phyloP scores from a whole-genome alignment of 2,329 filamentous ascomycete genomes.

The Exophiala viscosa region DNA sequence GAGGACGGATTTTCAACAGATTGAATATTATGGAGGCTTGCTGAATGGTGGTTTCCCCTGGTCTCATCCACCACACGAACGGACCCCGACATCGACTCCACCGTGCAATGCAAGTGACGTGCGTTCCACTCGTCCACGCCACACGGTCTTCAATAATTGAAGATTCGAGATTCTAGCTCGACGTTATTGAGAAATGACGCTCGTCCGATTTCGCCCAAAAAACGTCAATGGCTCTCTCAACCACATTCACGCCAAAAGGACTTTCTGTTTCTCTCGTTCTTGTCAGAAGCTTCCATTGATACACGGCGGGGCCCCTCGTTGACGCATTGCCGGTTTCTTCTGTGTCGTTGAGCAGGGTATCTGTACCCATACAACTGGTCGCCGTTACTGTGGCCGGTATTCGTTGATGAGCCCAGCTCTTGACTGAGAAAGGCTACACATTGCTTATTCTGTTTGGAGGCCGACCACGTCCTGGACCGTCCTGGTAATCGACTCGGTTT shows the following conservation, averaged over 20 bases:
- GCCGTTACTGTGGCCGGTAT: too few species aligned
- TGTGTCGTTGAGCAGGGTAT: too few species aligned
- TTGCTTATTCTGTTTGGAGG: too few species aligned
- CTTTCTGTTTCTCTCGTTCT: background rate
- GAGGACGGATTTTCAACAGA: background rate
- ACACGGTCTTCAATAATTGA: constrained; percentile 12
- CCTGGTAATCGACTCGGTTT: background rate
- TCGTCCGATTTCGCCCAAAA: constrained; percentile 12
- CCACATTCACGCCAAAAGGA: background rate
- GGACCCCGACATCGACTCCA: background rate
- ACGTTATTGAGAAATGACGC: constrained; percentile 12
- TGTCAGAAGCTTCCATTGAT: background rate
- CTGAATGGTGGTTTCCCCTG: background rate
- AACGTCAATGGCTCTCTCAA: background rate
- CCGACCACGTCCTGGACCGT: too few species aligned
- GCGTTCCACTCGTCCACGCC: constrained; percentile 23
- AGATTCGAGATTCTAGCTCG: constrained; percentile 16
- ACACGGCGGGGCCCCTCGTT: background rate
- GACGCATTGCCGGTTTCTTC: too few species aligned
- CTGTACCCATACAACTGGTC: too few species aligned
- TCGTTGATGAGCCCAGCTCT: too few species aligned
- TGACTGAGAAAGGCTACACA: too few species aligned
- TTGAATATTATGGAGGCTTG: background rate
- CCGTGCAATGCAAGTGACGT: constrained; percentile 10
- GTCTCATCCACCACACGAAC: constrained; percentile 1